A percentile compares a stretch with the other conserved stretches of the same genome.
Evolutionary conservation across 176 grass and related monocot species (phyloP).

Genomic region (Melocanna baccifera): DNA sequence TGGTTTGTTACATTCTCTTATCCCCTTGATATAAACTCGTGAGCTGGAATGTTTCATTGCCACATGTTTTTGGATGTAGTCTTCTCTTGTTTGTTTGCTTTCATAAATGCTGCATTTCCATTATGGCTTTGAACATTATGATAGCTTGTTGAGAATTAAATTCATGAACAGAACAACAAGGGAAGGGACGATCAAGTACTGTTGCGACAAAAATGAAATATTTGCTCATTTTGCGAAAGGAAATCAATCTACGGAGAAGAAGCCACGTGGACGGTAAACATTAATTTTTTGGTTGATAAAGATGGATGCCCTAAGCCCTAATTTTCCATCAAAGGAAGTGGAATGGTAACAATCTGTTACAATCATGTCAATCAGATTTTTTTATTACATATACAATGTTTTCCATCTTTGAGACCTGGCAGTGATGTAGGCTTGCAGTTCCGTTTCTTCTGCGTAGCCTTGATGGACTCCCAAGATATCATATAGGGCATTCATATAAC

Average conservation of each 20-base stretch:
- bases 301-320: too few relatives aligned
- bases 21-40: not conserved
- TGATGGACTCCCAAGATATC: slow-evolving; percentile 1
- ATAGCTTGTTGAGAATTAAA: too few relatives aligned
- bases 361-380: not conserved
- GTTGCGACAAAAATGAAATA: too few relatives aligned
- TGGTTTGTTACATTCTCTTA: slow-evolving; percentile 35
- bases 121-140: not conserved
- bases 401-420: not conserved
- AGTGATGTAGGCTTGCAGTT: not conserved
- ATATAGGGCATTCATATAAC: not conserved
- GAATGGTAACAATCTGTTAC: not conserved
- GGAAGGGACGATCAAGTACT: too few relatives aligned
- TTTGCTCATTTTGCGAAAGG: too few relatives aligned
- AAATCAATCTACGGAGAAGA: too few relatives aligned
- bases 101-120: not conserved
- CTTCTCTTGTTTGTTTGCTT: not conserved
- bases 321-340: not conserved
- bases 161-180: too few relatives aligned
- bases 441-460: not conserved
- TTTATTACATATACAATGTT: not conserved
- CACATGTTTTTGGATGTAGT: not conserved
- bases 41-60: not conserved
- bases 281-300: too few relatives aligned
- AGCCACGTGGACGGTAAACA: too few relatives aligned